Conservation (phyloP, 1,139 yeast genomes). For the Meyerozyma sp. region DNA sequence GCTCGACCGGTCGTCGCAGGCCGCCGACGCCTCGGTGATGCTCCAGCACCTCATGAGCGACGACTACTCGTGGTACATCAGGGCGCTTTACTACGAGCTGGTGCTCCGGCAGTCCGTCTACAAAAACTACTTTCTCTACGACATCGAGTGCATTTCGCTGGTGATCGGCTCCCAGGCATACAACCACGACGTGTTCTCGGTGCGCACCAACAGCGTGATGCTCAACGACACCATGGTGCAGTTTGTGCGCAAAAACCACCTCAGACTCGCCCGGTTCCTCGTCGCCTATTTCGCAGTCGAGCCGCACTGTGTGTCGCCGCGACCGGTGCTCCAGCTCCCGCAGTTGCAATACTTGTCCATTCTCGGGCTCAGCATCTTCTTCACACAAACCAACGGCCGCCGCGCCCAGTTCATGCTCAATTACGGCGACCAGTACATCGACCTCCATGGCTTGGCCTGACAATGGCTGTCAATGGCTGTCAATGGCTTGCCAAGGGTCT, state of each 20-base stretch:
- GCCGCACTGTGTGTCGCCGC: constrained; percentile 1
- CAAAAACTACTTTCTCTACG: constrained; percentile 6
- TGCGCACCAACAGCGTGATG: neutral
- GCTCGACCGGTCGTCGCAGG: constrained; percentile 9
- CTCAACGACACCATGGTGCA: constrained; percentile 10
- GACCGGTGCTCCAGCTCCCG: neutral
- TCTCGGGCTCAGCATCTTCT: neutral
- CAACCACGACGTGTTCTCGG: neutral
- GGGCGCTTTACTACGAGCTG: constrained; percentile 12
- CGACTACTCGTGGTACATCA: constrained; percentile 11
- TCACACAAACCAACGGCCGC: neutral
- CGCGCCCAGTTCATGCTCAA: neutral
- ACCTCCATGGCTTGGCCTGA: neutral
- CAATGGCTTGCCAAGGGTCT: no score
- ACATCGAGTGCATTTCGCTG: constrained; percentile 4
- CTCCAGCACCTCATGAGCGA: constrained; percentile 10
- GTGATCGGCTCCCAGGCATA: neutral
- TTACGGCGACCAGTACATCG: constrained; percentile 1
- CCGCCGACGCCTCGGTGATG: constrained; percentile 7
- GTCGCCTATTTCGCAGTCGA: neutral
- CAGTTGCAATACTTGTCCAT: neutral
- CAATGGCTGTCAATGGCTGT: no score
- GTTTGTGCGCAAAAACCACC: constrained; percentile 4
- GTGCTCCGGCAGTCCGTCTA: constrained; percentile 6
- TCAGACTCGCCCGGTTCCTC: neutral